A percentile compares a stretch with the other conserved stretches of the same genome.
These are phyloP conservation scores for Apophysomyces variabilis DNA, from an alignment of 371 early-diverging fungal species.

Conservation along the genomic window DNA sequence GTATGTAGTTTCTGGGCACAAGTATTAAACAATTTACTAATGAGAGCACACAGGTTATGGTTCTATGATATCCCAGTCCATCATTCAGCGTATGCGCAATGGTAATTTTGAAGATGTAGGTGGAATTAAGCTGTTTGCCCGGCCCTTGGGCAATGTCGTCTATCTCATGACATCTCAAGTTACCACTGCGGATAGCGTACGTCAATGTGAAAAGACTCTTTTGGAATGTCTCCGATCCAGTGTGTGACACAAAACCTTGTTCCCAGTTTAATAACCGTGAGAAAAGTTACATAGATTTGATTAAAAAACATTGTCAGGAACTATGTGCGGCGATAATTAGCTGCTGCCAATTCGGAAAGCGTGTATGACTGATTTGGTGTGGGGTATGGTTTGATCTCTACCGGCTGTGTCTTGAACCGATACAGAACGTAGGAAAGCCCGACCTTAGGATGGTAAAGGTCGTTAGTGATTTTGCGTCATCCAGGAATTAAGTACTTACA, in stretches of 20 bases:
- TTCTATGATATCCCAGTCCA: conserved; percentile 52
- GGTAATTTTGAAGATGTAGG: conserved; percentile 39
- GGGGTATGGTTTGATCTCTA: conserved; percentile 1
- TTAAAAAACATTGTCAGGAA: neutral
- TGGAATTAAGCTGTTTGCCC: conserved; percentile 59
- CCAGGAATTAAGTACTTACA: neutral
- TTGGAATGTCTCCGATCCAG: conserved; percentile 27
- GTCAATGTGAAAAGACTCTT: conserved; percentile 57
- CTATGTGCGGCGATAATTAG: neutral
- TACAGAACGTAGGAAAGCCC: neutral
- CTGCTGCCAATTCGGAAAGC: neutral
- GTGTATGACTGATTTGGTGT: neutral
- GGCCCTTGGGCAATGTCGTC: conserved; percentile 80
- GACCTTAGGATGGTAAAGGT: neutral
- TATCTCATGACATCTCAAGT: conserved; percentile 78
- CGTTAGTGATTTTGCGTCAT: too few species aligned
- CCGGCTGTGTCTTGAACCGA: neutral
- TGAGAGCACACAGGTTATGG: conserved; percentile 54
- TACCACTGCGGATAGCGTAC: conserved; percentile 55
- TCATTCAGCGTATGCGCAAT: conserved; percentile 52
- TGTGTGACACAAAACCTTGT: neutral
- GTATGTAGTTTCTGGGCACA: conserved; percentile 14
- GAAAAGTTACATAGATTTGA: neutral
- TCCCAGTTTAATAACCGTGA: neutral
- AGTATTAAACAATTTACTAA: conserved; percentile 4